These are phyloP conservation scores for Suhomyces atakaporum DNA, from an alignment of 1,139 yeast species.

Conservation along the genomic window DNA sequence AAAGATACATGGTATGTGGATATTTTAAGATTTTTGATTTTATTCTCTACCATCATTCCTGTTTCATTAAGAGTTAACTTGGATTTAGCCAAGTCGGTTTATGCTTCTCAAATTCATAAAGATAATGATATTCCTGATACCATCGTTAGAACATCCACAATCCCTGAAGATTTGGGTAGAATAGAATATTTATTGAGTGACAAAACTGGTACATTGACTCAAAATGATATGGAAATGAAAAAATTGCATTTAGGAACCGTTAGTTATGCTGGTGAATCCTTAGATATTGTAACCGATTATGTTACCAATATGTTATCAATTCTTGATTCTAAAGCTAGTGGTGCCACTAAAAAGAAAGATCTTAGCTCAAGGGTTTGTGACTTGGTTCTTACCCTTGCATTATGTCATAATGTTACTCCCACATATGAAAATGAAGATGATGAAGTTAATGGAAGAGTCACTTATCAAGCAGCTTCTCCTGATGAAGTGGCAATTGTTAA, in stretches of 20 bases:
- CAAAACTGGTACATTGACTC: conserved; percentile 96
- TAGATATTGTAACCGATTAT: conserved; percentile 83
- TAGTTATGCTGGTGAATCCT: conserved; percentile 87
- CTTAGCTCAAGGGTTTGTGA: conserved; percentile 77
- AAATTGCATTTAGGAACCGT: conserved; percentile 91
- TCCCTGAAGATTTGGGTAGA: conserved; percentile 96
- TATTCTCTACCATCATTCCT: conserved; percentile 94
- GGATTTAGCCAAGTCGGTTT: conserved; percentile 93
- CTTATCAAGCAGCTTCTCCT: conserved; percentile 98
- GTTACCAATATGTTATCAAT: conserved; percentile 38
- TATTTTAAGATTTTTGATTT: conserved; percentile 82
- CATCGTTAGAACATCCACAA: conserved; percentile 93
- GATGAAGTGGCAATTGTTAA: conserved; percentile 97
- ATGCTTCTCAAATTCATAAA: conserved; percentile 92
- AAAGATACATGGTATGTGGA: conserved; percentile 80
- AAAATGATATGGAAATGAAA: conserved; percentile 96
- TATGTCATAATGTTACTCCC: conserved; percentile 96
- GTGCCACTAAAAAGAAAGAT: conserved; percentile 47
- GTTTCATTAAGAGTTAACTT: conserved; percentile 92
- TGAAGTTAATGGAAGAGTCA: conserved; percentile 43
- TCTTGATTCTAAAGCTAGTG: conserved; percentile 24
- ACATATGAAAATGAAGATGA: conserved; percentile 52
- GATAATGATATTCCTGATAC: conserved; percentile 82
- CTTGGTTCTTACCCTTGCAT: conserved; percentile 75
- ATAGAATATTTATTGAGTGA: conserved; percentile 91